Base-by-base conservation (phyloP, 225 moss, liverwort and hornwort species). In the Polytrichum commune region DNA sequence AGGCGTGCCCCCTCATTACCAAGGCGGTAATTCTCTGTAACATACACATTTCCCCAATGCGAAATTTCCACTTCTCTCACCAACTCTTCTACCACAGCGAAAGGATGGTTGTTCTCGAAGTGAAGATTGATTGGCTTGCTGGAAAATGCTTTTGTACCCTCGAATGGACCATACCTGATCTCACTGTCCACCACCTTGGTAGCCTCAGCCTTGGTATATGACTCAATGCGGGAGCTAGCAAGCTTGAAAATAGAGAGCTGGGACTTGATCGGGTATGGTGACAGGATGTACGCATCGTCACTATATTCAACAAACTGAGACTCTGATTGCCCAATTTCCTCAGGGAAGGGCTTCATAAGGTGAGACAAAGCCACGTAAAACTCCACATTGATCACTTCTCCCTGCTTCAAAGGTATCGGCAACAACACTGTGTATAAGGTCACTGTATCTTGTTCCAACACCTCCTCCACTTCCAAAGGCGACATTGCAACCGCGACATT, bases 21-120 rank as follows among this genome's bases (percentile, higher is more conserved):
- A 67, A 96, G 76, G 75, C 85, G 70, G 81, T 93, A 96, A 64
- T 85, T 86, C 82, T 96, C 96, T 8, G 96, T 96, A 24, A 93
- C 73, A 60, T 80, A 92, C 27, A 96, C 85, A 74, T 84, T 93
- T 27, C 96, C 96, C 96, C 96, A 96, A 74, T 96, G 96, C 20
- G 96, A 96, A 54, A 96, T 88, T 71, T 96, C 96, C 23, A 92
- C 67, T 77, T 96, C 96, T 29, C 93, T 78, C 55, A 91, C 91
- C 69, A 96, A 74, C n/a, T 91, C 82, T 70, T 90, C 88, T 53
- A 86, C 96, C 60, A 93, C 93, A 20, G 91, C 90, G 74, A 93
- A 96, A 7, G 93, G 91, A 72, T 90, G 85, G 65, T 91, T 93
- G 69, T 89, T 91, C 78, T 96, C 93, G 64, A 87, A 96, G 73